A percentile compares a stretch with the other conserved stretches of the same genome.
These are phyloP conservation scores for Pseudotsuga menziesii DNA, from an alignment of 75 land plant genomes.

Conservation along the genomic window DNA sequence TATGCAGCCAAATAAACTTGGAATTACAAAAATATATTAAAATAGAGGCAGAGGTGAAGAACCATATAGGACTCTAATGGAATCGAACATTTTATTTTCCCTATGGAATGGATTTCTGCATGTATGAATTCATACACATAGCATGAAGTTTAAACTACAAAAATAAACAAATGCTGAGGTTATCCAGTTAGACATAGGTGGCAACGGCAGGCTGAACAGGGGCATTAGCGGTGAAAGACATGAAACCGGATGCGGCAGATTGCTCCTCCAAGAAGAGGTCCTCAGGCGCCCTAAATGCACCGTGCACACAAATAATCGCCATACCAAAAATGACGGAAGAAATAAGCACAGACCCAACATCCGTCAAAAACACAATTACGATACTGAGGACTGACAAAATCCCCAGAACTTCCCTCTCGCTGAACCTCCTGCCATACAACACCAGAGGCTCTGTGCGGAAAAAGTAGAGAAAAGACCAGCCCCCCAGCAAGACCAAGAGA, in stretches of 20 bases:
- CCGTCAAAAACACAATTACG: slow-evolving; percentile 60
- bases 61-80: no score
- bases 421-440: slow-evolving; percentile 40
- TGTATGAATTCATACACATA: no score
- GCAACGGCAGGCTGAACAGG: slow-evolving; percentile 24
- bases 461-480: slow-evolving; percentile 65
- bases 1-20: no score
- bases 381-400: slow-evolving; percentile 30
- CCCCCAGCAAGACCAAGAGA: slow-evolving; percentile 42
- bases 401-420: slow-evolving; percentile 49
- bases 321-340: slow-evolving; percentile 47
- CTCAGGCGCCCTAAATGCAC: slow-evolving; percentile 67
- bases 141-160: no score
- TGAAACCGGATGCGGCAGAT: slow-evolving; percentile 21
- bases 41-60: no score
- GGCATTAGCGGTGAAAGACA: slow-evolving; percentile 41
- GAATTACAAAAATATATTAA: no score
- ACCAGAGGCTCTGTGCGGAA: slow-evolving; percentile 54
- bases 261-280: slow-evolving; percentile 71
- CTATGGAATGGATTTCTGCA: no score
- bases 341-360: slow-evolving; percentile 60
- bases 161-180: no score
- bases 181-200: slow-evolving; percentile 22
- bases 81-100: no score
- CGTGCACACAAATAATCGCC: slow-evolving; percentile 50